These are phyloP conservation scores for Erysimum cheiri DNA, from an alignment of 441 rosid species.

Conservation along the genomic window DNA sequence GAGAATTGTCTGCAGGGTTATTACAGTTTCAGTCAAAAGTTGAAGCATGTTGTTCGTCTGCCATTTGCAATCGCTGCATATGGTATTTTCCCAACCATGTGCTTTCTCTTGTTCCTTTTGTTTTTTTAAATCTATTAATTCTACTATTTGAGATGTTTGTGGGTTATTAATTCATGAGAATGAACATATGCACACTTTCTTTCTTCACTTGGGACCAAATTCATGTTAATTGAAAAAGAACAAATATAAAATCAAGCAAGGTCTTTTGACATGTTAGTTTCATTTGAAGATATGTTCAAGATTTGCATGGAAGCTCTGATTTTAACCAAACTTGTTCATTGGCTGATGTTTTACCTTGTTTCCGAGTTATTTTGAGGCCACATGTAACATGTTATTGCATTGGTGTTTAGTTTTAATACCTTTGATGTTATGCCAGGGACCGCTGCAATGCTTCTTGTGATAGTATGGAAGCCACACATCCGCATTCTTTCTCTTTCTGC, in stretches of 20 bases:
- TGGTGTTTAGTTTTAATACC: neutral
- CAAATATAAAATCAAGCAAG: neutral
- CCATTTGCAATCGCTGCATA: conserved; percentile 91
- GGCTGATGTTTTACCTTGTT: neutral
- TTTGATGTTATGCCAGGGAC: conserved; percentile 60
- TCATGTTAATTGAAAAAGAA: neutral
- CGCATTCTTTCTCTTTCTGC: conserved; percentile 70
- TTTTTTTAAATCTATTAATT: neutral
- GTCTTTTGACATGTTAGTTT: neutral
- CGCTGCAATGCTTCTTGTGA: conserved; percentile 88
- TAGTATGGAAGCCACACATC: conserved; percentile 79
- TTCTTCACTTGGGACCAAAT: neutral
- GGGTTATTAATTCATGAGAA: neutral
- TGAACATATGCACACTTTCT: neutral
- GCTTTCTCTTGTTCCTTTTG: conserved; percentile 4
- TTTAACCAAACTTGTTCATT: conserved; percentile 4
- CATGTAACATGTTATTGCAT: neutral
- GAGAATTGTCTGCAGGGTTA: conserved; percentile 67
- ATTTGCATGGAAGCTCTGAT: neutral
- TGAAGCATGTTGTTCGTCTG: conserved; percentile 91
- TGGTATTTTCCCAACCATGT: conserved; percentile 51
- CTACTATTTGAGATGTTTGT: neutral
- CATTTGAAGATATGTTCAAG: neutral
- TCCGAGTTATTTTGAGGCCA: neutral
- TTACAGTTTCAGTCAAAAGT: conserved; percentile 97